Evolutionary conservation across 805 yeast species (phyloP).

Genomic region (Lachancea nothofagi): DNA sequence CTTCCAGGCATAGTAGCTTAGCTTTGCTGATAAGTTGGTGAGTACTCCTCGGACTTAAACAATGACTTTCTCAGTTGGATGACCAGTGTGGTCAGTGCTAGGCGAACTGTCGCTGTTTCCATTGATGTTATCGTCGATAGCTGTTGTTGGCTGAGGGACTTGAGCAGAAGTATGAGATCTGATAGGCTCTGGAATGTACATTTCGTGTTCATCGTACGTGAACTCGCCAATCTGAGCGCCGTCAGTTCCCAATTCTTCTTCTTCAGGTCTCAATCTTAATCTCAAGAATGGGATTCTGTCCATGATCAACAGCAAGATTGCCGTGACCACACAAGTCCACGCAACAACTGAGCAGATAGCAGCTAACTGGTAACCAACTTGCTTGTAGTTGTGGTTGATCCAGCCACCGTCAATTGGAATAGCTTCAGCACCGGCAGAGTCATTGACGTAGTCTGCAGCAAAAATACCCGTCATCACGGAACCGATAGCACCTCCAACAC

Average conservation of each 20-base stretch:
- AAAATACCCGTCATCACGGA: slow-evolving; percentile 83
- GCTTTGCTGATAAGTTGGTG: neutral
- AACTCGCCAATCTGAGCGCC: slow-evolving; percentile 86
- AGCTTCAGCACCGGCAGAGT: slow-evolving; percentile 58
- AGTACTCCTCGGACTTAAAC: neutral
- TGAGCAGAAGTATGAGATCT: slow-evolving; percentile 46
- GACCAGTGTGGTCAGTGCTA: slow-evolving; percentile 6
- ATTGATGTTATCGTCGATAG: slow-evolving; percentile 35
- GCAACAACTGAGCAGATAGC: slow-evolving; percentile 63
- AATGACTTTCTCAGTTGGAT: slow-evolving; percentile 9
- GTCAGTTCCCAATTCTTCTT: slow-evolving; percentile 85
- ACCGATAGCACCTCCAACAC: slow-evolving; percentile 88
- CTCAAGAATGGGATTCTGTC: slow-evolving; percentile 76
- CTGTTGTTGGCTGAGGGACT: slow-evolving; percentile 25
- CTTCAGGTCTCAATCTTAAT: slow-evolving; percentile 78
- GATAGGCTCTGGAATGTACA: slow-evolving; percentile 72
- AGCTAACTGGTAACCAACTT: slow-evolving; percentile 85
- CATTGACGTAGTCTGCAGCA: slow-evolving; percentile 86
- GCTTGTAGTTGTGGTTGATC: slow-evolving; percentile 76
- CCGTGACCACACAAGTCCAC: slow-evolving; percentile 73
- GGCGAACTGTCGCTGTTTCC: slow-evolving; percentile 1
- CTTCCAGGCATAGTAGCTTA: neutral
- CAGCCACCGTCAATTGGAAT: slow-evolving; percentile 75
- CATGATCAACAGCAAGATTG: slow-evolving; percentile 58
- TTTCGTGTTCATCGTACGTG: slow-evolving; percentile 60